Conservation (phyloP, 2,329 filamentous ascomycete genomes). For the Xylariaceae sp. region DNA sequence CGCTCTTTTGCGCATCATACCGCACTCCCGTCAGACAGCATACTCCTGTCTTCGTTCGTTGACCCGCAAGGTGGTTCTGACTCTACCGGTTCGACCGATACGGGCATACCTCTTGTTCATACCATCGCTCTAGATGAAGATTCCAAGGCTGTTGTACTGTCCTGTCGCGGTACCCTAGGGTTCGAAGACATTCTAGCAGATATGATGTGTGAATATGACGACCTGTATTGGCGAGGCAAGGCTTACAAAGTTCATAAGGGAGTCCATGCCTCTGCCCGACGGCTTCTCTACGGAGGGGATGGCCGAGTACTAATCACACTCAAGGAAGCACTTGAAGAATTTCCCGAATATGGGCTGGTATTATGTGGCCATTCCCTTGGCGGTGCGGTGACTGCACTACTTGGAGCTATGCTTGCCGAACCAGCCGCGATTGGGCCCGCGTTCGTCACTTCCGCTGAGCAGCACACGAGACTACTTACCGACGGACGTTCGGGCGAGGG, state of each 20-base stretch:
- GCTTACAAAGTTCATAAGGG: slow-evolving; percentile 74
- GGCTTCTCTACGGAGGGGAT: slow-evolving; percentile 68
- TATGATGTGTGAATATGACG: slow-evolving; percentile 74
- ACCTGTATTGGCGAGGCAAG: slow-evolving; percentile 64
- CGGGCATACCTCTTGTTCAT: slow-evolving; percentile 71
- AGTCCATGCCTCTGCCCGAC: slow-evolving; percentile 70
- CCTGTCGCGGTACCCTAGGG: slow-evolving; percentile 71
- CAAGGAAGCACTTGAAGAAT: slow-evolving; percentile 65
- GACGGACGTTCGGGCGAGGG: slow-evolving; percentile 26
- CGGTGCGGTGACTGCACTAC: slow-evolving; percentile 68
- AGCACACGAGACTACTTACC: slow-evolving; percentile 46
- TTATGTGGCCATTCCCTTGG: slow-evolving; percentile 71
- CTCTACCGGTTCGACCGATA: slow-evolving; percentile 64
- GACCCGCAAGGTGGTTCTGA: slow-evolving; percentile 70
- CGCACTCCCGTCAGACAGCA: slow-evolving; percentile 57
- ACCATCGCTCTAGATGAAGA: slow-evolving; percentile 74
- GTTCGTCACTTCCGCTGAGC: slow-evolving; percentile 63
- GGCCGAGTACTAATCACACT: slow-evolving; percentile 68
- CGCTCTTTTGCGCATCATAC: slow-evolving; percentile 67
- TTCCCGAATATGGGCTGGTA: slow-evolving; percentile 70
- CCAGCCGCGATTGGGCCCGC: slow-evolving; percentile 57
- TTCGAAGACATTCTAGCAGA: slow-evolving; percentile 76
- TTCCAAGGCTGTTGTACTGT: slow-evolving; percentile 72
- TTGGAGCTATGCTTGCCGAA: slow-evolving; percentile 72
- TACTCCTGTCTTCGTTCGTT: slow-evolving; percentile 71